phyloP scores from a whole-genome alignment of 106 monocot species.

The Gastrodia elata region DNA sequence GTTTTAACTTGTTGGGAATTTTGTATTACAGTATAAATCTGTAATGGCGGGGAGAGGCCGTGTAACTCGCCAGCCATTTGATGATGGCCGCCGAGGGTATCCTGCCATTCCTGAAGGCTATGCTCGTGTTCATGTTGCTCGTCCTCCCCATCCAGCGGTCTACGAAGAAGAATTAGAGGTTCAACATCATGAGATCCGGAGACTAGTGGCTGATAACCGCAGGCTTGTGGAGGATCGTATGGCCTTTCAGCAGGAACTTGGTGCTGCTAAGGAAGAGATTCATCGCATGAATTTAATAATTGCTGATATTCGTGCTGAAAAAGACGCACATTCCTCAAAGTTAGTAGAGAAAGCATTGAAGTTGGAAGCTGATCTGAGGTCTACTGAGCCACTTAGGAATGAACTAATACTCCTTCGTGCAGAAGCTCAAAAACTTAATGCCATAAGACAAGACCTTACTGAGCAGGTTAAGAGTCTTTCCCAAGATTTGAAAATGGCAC shows the following conservation, averaged over 20 bases:
- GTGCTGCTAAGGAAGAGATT: slow-evolving; percentile 41
- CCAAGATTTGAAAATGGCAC: slow-evolving; percentile 45
- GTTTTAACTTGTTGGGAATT: background rate
- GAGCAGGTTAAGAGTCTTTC: slow-evolving; percentile 44
- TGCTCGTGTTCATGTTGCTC: slow-evolving; percentile 23
- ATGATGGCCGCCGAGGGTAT: slow-evolving; percentile 28
- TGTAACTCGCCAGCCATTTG: slow-evolving; percentile 25
- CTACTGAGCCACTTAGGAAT: slow-evolving; percentile 36
- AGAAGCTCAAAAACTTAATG: slow-evolving; percentile 42
- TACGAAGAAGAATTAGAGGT: slow-evolving; percentile 41
- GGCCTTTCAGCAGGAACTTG: slow-evolving; percentile 36
- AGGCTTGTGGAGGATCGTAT: slow-evolving; percentile 35
- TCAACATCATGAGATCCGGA: slow-evolving; percentile 42
- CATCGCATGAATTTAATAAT: slow-evolving; percentile 30
- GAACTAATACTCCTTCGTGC: slow-evolving; percentile 32
- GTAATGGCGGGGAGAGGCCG: slow-evolving; percentile 50
- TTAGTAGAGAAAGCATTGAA: slow-evolving; percentile 57
- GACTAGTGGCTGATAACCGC: slow-evolving; percentile 38
- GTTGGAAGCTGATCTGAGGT: slow-evolving; percentile 55
- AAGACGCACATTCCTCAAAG: slow-evolving; percentile 36
- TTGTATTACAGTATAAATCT: slow-evolving; percentile 1
- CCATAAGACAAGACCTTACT: slow-evolving; percentile 43
- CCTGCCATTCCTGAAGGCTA: slow-evolving; percentile 26
- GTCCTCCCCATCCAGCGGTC: slow-evolving; percentile 24
- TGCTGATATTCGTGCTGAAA: slow-evolving; percentile 36